Evolutionary conservation across 345 rosid genomes (phyloP).

Genomic region (Eucalyptus lansdowneana): DNA sequence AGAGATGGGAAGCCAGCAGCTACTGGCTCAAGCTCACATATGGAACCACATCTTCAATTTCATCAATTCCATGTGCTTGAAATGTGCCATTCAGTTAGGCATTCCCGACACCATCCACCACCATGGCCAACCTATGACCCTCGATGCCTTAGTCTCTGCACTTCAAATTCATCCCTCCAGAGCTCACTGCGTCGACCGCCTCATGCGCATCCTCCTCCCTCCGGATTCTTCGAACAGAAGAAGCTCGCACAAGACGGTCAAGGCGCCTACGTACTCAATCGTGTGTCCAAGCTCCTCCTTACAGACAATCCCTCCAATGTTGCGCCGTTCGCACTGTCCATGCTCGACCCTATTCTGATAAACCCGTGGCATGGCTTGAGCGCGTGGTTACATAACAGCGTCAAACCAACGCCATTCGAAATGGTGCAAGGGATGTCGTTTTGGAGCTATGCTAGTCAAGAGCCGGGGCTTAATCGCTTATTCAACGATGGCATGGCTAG

Average conservation of each 20-base stretch:
- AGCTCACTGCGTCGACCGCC: not conserved
- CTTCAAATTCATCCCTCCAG: constrained; percentile 2
- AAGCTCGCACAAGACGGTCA: not conserved
- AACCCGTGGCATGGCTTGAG: constrained; percentile 3
- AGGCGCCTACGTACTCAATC: constrained; percentile 6
- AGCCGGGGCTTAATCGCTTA: not conserved
- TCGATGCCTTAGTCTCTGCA: not conserved
- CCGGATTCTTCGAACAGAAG: constrained; percentile 7
- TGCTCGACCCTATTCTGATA: not conserved
- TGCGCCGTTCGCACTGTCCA: not conserved
- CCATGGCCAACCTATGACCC: constrained; percentile 22
- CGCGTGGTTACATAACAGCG: constrained; percentile 2
- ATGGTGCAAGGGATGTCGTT: not conserved
- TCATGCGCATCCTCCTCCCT: too few relatives aligned
- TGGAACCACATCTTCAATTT: constrained; percentile 4
- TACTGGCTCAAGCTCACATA: constrained; percentile 11
- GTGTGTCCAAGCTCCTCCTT: constrained; percentile 7
- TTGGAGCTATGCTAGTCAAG: not conserved
- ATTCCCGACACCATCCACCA: constrained; percentile 26
- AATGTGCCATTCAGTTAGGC: constrained; percentile 21
- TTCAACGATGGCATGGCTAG: constrained; percentile 18
- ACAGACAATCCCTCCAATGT: not conserved
- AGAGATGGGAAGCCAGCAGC: not conserved
- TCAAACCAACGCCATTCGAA: not conserved
- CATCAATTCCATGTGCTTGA: constrained; percentile 20